Evolutionary conservation across 148 eudicot genomes (phyloP).

Genomic region (Vaccinium macrocarpon): DNA sequence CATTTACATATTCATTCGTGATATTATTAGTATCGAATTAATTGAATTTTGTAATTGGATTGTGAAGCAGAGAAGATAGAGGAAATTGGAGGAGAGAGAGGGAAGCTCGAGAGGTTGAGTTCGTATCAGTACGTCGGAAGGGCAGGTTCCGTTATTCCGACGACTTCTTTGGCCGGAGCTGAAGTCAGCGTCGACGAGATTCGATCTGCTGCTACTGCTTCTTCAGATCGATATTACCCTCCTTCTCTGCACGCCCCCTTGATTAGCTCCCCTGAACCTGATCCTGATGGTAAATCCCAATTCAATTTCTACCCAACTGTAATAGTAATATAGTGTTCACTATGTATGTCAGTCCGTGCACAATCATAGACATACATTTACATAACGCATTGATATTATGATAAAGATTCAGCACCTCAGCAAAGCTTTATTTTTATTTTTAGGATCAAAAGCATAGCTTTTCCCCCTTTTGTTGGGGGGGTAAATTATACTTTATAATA

Average conservation of each 20-base stretch:
- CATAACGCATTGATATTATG: not conserved
- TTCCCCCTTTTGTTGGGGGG: not conserved
- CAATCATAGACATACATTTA: not conserved
- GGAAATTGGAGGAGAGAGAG: conserved; percentile 18
- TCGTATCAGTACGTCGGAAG: conserved; percentile 74
- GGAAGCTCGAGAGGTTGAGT: conserved; percentile 38
- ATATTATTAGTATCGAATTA: not conserved
- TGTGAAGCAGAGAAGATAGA: conserved; percentile 31
- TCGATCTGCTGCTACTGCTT: conserved; percentile 57
- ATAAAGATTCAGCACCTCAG: not conserved
- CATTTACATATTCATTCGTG: not conserved
- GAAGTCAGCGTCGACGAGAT: conserved; percentile 82
- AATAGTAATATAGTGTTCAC: not conserved
- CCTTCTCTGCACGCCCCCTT: conserved; percentile 80
- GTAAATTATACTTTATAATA: not conserved
- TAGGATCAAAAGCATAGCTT: no score
- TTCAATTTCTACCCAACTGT: conserved; percentile 13
- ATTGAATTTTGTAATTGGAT: not conserved
- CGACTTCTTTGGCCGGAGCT: conserved; percentile 43
- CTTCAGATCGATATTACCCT: conserved; percentile 65
- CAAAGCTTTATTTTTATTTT: not conserved
- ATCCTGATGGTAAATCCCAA: conserved; percentile 26
- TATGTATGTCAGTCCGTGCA: not conserved
- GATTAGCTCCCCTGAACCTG: conserved; percentile 48
- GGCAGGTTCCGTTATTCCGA: conserved; percentile 47